Percentiles rank a stretch among this genome's conserved stretches.
Conservation (phyloP, 148 eudicot genomes). For the Arctostaphylos glauca region DNA sequence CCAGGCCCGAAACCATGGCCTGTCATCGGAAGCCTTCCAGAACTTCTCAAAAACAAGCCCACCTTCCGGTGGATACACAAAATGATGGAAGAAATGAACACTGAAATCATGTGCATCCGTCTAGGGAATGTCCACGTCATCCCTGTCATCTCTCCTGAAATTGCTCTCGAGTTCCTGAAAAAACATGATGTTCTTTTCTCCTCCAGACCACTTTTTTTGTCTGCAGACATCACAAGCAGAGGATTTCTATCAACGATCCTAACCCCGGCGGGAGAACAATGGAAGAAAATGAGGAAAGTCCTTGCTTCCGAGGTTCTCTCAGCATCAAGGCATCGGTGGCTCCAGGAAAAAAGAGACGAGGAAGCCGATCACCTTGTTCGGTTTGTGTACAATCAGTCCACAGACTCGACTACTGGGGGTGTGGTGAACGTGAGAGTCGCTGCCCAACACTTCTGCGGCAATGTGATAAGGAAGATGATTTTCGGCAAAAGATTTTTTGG, state of each 20-base stretch:
- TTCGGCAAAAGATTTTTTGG: constrained; percentile 18
- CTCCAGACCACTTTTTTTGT: constrained; percentile 12
- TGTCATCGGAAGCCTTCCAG: constrained; percentile 3
- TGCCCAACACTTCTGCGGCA: constrained; percentile 11
- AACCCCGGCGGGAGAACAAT: constrained; percentile 10
- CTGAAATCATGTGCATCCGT: constrained; percentile 5
- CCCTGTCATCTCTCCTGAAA: constrained; percentile 9
- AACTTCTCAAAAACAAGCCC: not conserved
- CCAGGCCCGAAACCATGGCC: constrained; percentile 15
- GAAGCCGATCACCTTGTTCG: constrained; percentile 16
- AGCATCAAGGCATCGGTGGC: not conserved
- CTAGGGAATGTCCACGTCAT: constrained; percentile 14
- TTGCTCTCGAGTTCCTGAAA: constrained; percentile 12
- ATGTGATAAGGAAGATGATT: not conserved
- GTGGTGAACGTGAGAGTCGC: constrained; percentile 14
- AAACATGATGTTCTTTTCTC: constrained; percentile 14
- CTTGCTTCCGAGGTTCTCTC: not conserved
- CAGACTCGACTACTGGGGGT: not conserved
- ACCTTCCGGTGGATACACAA: constrained; percentile 10
- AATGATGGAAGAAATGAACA: not conserved
- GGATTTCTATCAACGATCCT: not conserved
- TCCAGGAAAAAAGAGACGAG: not conserved
- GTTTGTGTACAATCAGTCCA: constrained; percentile 5
- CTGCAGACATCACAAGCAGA: not conserved
- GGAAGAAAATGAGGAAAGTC: constrained; percentile 21